Conservation (phyloP, 179 eudicot species). For the Beta lomatogona region DNA sequence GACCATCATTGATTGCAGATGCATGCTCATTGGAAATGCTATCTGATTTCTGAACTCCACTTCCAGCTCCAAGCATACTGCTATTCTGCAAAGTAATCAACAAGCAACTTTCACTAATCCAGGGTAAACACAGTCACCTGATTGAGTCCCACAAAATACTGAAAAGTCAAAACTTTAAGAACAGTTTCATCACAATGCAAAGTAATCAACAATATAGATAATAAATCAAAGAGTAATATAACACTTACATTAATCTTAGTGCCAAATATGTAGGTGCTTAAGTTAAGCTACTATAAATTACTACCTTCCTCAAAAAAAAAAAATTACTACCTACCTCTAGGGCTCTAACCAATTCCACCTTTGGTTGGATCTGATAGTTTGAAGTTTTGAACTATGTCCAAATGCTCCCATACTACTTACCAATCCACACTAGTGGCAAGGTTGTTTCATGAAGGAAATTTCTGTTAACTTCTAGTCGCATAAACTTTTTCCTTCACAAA, state of each 20-base stretch:
- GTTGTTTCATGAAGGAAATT: not conserved
- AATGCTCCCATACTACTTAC: not conserved
- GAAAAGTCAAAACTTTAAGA: not conserved
- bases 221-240: not conserved
- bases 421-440: not conserved
- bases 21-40: conserved; percentile 76
- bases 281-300: not conserved
- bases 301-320: not conserved
- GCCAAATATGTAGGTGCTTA: not conserved
- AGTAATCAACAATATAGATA: not conserved
- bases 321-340: too few species aligned
- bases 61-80: conserved; percentile 39
- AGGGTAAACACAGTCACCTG: not conserved
- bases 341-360: not conserved
- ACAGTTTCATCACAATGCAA: not conserved
- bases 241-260: not conserved
- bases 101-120: conserved; percentile 8
- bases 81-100: conserved; percentile 52
- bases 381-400: not conserved
- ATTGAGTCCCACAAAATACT: not conserved
- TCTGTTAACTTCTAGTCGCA: not conserved
- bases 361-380: not conserved
- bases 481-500: not conserved
- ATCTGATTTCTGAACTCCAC: conserved; percentile 46
- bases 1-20: conserved; percentile 83